phyloP scores from a whole-genome alignment of 371 early-diverging fungal genomes.

The Coemansia sp. region DNA sequence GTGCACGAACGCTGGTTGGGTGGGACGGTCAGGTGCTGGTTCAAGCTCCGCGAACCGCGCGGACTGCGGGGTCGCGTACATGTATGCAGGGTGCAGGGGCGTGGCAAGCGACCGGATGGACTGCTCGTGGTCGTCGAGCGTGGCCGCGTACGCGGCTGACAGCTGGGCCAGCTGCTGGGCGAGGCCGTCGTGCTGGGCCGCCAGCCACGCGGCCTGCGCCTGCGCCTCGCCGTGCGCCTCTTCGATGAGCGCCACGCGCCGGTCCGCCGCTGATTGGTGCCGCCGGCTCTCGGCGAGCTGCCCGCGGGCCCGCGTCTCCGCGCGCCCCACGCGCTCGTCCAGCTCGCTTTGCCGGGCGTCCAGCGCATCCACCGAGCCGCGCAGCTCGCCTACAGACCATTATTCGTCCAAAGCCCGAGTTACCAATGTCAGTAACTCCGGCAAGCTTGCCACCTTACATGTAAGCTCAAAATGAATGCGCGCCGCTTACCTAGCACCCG shows the following conservation, averaged over 20 bases:
- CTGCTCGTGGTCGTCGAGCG: constrained; percentile 44
- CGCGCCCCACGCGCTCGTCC: background rate
- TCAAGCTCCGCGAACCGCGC: too few species aligned
- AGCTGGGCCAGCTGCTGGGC: constrained; percentile 14
- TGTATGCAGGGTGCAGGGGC: background rate
- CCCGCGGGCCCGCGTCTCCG: constrained; percentile 6
- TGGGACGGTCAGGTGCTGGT: too few species aligned
- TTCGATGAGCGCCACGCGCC: background rate
- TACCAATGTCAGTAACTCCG: too few species aligned
- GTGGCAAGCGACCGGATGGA: constrained; percentile 23
- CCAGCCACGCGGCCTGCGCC: constrained; percentile 8
- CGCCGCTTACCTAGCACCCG: constrained; percentile 9
- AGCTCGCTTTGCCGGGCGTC: background rate
- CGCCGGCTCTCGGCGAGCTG: constrained; percentile 6
- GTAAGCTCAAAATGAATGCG: too few species aligned
- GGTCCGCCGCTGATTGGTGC: background rate
- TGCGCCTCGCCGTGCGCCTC: constrained; percentile 8
- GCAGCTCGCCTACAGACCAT: background rate
- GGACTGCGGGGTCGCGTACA: too few species aligned
- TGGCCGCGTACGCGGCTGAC: constrained; percentile 24
- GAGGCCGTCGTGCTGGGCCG: background rate
- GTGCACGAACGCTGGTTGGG: background rate
- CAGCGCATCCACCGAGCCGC: background rate
- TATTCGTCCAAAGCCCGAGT: too few species aligned
- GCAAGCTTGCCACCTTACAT: too few species aligned